Percentiles rank a stretch among this genome's conserved stretches.
phyloP scores from a whole-genome alignment of 2,329 filamentous ascomycete genomes.

The Ustulina deusta region DNA sequence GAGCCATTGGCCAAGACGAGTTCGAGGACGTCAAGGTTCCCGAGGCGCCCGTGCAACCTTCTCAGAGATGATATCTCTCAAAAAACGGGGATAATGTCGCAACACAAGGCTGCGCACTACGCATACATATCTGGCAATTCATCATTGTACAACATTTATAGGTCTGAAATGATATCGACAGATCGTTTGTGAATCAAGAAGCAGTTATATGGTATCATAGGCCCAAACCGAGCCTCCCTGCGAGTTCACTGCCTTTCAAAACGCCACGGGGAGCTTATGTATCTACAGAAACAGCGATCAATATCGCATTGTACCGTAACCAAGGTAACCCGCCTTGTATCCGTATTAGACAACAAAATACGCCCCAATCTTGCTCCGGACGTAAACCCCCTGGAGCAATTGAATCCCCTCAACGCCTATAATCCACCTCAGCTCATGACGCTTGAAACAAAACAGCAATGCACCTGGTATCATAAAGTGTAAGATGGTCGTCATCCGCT shows the following conservation, averaged over 20 bases:
- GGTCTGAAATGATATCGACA: constrained; percentile 22
- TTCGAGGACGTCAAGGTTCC: constrained; percentile 96
- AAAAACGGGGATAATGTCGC: background rate
- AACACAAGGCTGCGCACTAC: background rate
- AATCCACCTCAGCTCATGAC: constrained; percentile 40
- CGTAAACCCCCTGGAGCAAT: background rate
- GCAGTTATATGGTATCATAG: constrained; percentile 47
- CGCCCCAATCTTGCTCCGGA: constrained; percentile 20
- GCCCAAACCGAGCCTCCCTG: constrained; percentile 38
- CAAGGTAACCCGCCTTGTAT: constrained; percentile 37
- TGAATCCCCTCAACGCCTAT: constrained; percentile 36
- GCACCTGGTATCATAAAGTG: constrained; percentile 42
- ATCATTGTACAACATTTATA: constrained; percentile 18
- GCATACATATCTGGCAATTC: constrained; percentile 14
- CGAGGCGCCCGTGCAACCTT: constrained; percentile 65
- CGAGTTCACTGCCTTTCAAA: constrained; percentile 33
- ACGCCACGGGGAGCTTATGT: constrained; percentile 39
- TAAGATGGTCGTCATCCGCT: constrained; percentile 44
- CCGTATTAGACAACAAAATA: constrained; percentile 33
- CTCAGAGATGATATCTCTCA: constrained; percentile 17
- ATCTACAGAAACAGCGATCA: constrained; percentile 39
- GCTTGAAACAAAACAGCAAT: constrained; percentile 47
- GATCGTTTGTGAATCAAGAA: constrained; percentile 28
- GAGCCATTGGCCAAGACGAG: constrained; percentile 92
- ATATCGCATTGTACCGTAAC: constrained; percentile 43